Base-by-base conservation (phyloP, 2,329 filamentous ascomycete species). In the Achaetomium macrosporum region DNA sequence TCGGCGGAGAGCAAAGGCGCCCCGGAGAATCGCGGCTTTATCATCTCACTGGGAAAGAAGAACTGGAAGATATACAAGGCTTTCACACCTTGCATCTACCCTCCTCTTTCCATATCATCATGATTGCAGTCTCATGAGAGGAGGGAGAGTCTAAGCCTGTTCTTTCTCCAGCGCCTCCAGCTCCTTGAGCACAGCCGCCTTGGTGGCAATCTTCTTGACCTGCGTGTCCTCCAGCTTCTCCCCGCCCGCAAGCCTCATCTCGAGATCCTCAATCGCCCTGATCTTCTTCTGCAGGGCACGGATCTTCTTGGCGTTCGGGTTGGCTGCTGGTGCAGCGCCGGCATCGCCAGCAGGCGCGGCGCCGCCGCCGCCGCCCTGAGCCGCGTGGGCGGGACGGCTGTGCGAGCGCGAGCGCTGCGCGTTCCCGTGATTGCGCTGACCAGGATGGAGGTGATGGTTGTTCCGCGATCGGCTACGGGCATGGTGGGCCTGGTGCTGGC, bases 191-290 rank as follows among this genome's bases (percentile, higher is more conserved):
- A 99, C 92, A 15, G 80, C 73, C 45, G 84, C 76, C 75, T 97
- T 95, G 19, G 90, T 97, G 51, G 83, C 81, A 63, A 99, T 99
- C 81, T 99, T 99, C 79, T 96, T 95, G 71, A 99, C 84, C 74
- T 99, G 93, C 31, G 93, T 99, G 66, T 96, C 92, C 74, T 99
- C 93, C 56, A 99, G 75, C 78, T 96, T 97, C 78, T 99, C 93
- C 5, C 92, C 92, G 33, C 87, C 85, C 2, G 92, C 93, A 61
- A 91, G 84, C 52, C 93, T 84, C 91, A 97, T 96, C 77, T 97
- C 96, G 57, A 99, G 75, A 68, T 99, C 93, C 67, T 99, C 93
- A 66, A 99, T 99, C 11, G 93, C 93, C 17, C 93, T 84, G 57
- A 99, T 87, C 80, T 99, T 99, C 82, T 99, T 99, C 69, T 96